These are phyloP conservation scores for Globisporangium solare DNA, from an alignment of 352 stramenopile species.

Conservation along the genomic window DNA sequence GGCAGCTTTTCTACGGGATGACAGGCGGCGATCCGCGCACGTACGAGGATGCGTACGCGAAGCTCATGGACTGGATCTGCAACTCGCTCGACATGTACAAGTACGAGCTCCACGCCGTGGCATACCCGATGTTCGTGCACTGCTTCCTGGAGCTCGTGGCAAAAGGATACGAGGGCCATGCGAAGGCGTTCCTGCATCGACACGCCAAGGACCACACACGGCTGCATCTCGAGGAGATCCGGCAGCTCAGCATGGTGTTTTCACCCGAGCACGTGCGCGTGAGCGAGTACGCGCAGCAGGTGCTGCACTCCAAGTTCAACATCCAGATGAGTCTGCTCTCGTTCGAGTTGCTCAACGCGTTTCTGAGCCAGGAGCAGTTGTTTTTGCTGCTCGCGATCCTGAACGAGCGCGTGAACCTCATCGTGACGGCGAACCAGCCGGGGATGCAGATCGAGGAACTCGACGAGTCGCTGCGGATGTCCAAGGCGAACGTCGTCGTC, in stretches of 20 bases:
- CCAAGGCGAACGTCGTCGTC: slow-evolving; percentile 13
- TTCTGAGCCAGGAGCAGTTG: slow-evolving; percentile 71
- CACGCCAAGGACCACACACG: slow-evolving; percentile 61
- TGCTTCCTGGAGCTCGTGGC: slow-evolving; percentile 75
- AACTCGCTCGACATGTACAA: slow-evolving; percentile 87
- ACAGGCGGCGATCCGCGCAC: slow-evolving; percentile 43
- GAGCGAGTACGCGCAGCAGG: slow-evolving; percentile 77
- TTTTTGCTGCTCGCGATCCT: slow-evolving; percentile 75
- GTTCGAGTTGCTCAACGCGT: slow-evolving; percentile 78
- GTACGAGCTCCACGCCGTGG: slow-evolving; percentile 72
- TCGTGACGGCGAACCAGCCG: slow-evolving; percentile 69
- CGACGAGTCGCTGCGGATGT: slow-evolving; percentile 28
- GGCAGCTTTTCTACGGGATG: slow-evolving; percentile 73
- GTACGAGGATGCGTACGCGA: slow-evolving; percentile 67
- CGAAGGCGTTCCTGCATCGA: slow-evolving; percentile 50
- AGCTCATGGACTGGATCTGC: slow-evolving; percentile 78
- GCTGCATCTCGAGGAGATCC: slow-evolving; percentile 68
- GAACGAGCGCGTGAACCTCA: slow-evolving; percentile 72
- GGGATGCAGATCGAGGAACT: slow-evolving; percentile 63
- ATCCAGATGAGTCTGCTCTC: slow-evolving; percentile 77
- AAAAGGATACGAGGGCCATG: slow-evolving; percentile 51
- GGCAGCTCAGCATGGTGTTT: slow-evolving; percentile 58
- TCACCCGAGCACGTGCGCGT: slow-evolving; percentile 50
- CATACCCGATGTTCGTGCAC: slow-evolving; percentile 80
- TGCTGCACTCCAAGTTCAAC: slow-evolving; percentile 82